phyloP scores from a whole-genome alignment of 1,284 basidiomycete genomes.

The Microbotryum violaceum region DNA sequence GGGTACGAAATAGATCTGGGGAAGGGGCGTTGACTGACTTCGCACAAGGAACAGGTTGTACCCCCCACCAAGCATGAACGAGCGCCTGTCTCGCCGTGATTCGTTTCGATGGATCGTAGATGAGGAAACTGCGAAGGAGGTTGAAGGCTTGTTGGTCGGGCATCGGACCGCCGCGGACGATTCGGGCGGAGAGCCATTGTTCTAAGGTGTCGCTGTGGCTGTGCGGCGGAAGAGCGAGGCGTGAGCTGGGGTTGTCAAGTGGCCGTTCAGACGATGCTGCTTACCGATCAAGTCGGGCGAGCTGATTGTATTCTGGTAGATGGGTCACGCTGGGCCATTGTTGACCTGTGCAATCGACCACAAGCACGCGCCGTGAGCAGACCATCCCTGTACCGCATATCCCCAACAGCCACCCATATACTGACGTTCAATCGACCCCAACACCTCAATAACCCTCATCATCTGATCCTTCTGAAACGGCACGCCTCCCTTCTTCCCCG shows the following conservation, averaged over 20 bases:
- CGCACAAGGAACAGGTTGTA: slow-evolving; percentile 41
- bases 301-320: slow-evolving; percentile 78
- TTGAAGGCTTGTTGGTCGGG: slow-evolving; percentile 54
- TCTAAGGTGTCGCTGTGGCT: slow-evolving; percentile 61
- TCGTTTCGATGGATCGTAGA: slow-evolving; percentile 81
- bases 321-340: slow-evolving; percentile 81
- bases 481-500: slow-evolving; percentile 50
- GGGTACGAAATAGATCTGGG: not conserved
- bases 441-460: slow-evolving; percentile 85
- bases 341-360: slow-evolving; percentile 51
- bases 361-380: not conserved
- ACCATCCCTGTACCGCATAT: not conserved
- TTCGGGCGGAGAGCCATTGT: slow-evolving; percentile 63
- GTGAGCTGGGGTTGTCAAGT: not conserved
- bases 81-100: slow-evolving; percentile 76
- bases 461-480: slow-evolving; percentile 94
- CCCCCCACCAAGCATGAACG: slow-evolving; percentile 55
- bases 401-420: slow-evolving; percentile 8
- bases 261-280: slow-evolving; percentile 18
- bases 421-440: slow-evolving; percentile 78
- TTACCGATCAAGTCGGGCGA: slow-evolving; percentile 67
- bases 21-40: slow-evolving; percentile 38
- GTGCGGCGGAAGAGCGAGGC: slow-evolving; percentile 13
- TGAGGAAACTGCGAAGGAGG: slow-evolving; percentile 70
- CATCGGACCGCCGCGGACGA: slow-evolving; percentile 16